phyloP scores from a whole-genome alignment of 331 rosid genomes.

The Prunus yedoensis region DNA sequence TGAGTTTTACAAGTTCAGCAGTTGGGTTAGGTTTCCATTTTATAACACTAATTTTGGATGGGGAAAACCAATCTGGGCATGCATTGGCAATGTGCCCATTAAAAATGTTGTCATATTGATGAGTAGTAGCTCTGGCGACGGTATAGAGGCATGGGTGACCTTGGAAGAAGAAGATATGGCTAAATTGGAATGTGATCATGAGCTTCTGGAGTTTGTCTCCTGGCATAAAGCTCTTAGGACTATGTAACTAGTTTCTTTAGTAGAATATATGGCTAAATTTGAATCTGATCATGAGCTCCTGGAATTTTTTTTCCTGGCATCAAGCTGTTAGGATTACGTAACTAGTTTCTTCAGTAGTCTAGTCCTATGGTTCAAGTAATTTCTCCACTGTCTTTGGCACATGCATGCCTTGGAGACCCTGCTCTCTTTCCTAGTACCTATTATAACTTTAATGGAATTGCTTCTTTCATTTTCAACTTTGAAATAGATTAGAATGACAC shows the following conservation, averaged over 20 bases:
- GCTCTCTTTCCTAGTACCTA: too few relatives aligned
- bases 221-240: background rate
- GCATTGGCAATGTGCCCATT: background rate
- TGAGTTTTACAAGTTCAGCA: slow-evolving; percentile 23
- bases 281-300: background rate
- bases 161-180: slow-evolving; percentile 17
- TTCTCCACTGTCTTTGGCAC: background rate
- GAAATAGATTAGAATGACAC: too few relatives aligned
- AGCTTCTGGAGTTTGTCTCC: slow-evolving; percentile 7
- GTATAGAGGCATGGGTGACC: slow-evolving; percentile 26
- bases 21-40: slow-evolving; percentile 3
- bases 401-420: background rate
- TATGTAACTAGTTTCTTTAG: background rate
- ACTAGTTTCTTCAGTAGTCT: background rate
- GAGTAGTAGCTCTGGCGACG: slow-evolving; percentile 4
- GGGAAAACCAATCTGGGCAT: slow-evolving; percentile 26
- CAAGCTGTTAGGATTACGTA: background rate
- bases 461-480: too few relatives aligned
- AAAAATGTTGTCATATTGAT: slow-evolving; percentile 1
- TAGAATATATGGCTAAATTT: slow-evolving; percentile 12
- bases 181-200: background rate
- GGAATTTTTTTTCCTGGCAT: slow-evolving; percentile 10
- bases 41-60: slow-evolving; percentile 25
- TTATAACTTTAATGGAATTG: too few relatives aligned
- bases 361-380: background rate